These are phyloP conservation scores for Golubevia pallescens DNA, from an alignment of 1,284 basidiomycete genomes.

Conservation along the genomic window DNA sequence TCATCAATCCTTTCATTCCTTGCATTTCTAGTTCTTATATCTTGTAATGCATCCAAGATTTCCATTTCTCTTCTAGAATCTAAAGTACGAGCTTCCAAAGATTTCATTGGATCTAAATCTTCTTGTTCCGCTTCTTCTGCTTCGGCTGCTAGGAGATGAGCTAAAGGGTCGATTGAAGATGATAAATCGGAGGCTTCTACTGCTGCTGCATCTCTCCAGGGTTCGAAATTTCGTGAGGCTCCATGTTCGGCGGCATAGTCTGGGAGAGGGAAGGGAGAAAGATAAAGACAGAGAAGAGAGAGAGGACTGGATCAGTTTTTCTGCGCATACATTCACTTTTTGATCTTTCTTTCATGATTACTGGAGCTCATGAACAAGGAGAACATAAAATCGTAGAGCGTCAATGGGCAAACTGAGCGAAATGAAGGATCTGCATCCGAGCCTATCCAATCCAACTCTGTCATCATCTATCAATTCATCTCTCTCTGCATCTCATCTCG, in stretches of 20 bases:
- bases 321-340: too few relatives aligned
- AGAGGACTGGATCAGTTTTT: too few relatives aligned
- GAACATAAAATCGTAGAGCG: too few relatives aligned
- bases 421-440: too few relatives aligned
- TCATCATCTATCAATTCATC: too few relatives aligned
- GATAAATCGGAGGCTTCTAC: background rate
- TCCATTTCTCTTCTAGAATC: slow-evolving; percentile 61
- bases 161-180: slow-evolving; percentile 14
- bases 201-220: slow-evolving; percentile 36
- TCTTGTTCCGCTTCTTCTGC: slow-evolving; percentile 23
- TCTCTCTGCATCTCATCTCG: too few relatives aligned
- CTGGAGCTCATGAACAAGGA: too few relatives aligned
- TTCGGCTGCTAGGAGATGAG: slow-evolving; percentile 23
- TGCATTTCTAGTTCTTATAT: slow-evolving; percentile 58
- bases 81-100: slow-evolving; percentile 43
- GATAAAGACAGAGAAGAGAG: background rate
- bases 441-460: too few relatives aligned
- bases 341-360: too few relatives aligned
- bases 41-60: slow-evolving; percentile 56
- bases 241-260: slow-evolving; percentile 61
- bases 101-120: slow-evolving; percentile 55
- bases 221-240: slow-evolving; percentile 56
- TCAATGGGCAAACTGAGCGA: too few relatives aligned
- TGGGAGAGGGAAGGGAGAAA: slow-evolving; percentile 3
- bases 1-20: slow-evolving; percentile 48